Conservation (phyloP, 768 basidiomycete genomes). For the Mrakia gelida region DNA sequence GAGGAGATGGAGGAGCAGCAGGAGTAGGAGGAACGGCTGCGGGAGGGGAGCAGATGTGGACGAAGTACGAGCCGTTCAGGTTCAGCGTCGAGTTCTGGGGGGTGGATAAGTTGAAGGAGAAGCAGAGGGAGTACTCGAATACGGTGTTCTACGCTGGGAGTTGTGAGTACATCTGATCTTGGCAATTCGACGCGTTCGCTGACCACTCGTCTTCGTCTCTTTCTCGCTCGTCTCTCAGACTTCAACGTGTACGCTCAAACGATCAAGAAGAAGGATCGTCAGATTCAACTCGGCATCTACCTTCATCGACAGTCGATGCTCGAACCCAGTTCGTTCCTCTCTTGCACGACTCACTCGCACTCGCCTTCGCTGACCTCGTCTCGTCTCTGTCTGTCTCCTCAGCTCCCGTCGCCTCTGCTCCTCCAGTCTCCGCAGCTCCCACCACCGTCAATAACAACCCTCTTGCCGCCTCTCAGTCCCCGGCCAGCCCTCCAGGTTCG, state of each 20-base stretch:
- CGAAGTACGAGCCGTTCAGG: slow-evolving; percentile 53
- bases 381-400: not conserved
- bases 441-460: slow-evolving; percentile 10
- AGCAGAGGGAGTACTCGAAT: slow-evolving; percentile 72
- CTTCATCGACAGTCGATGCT: slow-evolving; percentile 78
- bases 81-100: slow-evolving; percentile 88
- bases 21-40: slow-evolving; percentile 7
- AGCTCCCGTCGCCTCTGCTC: not conserved
- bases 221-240: not conserved
- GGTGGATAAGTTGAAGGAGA: slow-evolving; percentile 73
- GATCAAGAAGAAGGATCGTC: slow-evolving; percentile 65
- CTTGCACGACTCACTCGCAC: not conserved
- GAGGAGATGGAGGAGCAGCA: not conserved
- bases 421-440: not conserved
- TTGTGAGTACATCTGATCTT: slow-evolving; percentile 44
- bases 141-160: slow-evolving; percentile 89
- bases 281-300: slow-evolving; percentile 77
- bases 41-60: slow-evolving; percentile 36
- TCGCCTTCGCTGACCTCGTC: too few species aligned
- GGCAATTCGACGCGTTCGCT: not conserved
- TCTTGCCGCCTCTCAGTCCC: not conserved
- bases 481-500: not conserved
- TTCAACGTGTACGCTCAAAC: slow-evolving; percentile 80
- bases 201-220: not conserved
- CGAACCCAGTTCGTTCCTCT: slow-evolving; percentile 50